Base-by-base conservation (phyloP, 2,329 filamentous ascomycete species). In the Fusarium euwallaceae region DNA sequence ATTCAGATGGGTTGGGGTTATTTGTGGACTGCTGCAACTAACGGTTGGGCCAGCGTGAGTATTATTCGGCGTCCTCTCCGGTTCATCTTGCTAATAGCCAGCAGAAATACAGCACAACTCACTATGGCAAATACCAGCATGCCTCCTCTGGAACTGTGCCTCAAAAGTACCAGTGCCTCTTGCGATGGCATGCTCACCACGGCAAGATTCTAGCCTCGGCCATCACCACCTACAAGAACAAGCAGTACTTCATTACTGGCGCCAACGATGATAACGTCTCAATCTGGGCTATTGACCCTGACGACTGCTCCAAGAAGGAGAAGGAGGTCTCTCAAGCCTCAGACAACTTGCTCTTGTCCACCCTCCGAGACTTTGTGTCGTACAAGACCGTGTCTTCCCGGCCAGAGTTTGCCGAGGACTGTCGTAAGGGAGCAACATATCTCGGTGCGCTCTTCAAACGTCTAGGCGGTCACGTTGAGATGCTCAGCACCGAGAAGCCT, bases 381-480 rank as follows among this genome's bases (percentile, higher is more conserved):
- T 98, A 94, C 86, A 96, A 95, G 76, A 98, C 96, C 0, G 91
- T 99, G 27, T 98, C 97, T 0, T 95, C 95, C 0, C 90, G 95
- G 41, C 91, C 93, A 1, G 94, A 95, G 76, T 97, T 95, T 80
- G 92, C 94, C 12, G 95, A 95, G 73, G 97, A 98, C 82, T 99
- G 97, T 81, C 93, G 96, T 69, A 91, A 95, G 80, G 96, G 96
- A 11, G 97, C 97, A 14, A 97, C 95, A 0, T 98, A 95, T 78
- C 88, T 99, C 2, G 94, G 95, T 61, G 92, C 93, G 1, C 88
- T 98, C 20, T 98, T 98, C 86, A 97, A 96, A 84, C 93, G 95
- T 63, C 92, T 98, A 67, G 97, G 97, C 14, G 97, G 95, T 1
- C 90, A 94, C 67, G 95, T 97, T 0, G 94, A 97, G 78, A 93